Evolutionary conservation across 768 basidiomycete genomes (phyloP).

Genomic region (Crepidotus variabilis): DNA sequence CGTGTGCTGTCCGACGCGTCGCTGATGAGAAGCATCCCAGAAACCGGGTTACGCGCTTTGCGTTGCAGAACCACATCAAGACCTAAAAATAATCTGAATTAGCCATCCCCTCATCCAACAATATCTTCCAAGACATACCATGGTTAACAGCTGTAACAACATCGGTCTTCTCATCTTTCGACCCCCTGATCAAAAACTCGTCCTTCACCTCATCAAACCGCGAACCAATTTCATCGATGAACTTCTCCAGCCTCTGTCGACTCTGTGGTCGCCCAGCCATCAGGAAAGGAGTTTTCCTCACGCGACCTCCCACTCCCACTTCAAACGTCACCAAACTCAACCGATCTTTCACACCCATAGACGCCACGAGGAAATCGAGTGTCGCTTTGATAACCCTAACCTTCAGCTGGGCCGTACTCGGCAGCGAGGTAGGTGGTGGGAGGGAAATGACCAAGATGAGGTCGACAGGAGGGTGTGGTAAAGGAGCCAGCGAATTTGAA

Average conservation of each 20-base stretch:
- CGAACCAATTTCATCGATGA: conserved; percentile 68
- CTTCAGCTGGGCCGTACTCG: conserved; percentile 83
- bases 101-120: neutral
- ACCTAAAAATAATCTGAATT: conserved; percentile 36
- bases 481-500: conserved; percentile 76
- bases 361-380: conserved; percentile 80
- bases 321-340: conserved; percentile 92
- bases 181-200: conserved; percentile 63
- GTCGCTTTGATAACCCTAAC: conserved; percentile 84
- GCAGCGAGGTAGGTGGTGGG: conserved; percentile 66
- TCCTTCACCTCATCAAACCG: conserved; percentile 38
- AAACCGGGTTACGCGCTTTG: conserved; percentile 84
- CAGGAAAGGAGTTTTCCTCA: conserved; percentile 94
- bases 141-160: conserved; percentile 99
- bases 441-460: conserved; percentile 90
- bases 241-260: conserved; percentile 64
- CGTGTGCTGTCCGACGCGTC: conserved; percentile 91
- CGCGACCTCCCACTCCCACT: conserved; percentile 74
- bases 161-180: conserved; percentile 92
- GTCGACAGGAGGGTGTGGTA: conserved; percentile 86
- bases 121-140: conserved; percentile 39
- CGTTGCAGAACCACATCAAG: conserved; percentile 94
- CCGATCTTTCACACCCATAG: conserved; percentile 74
- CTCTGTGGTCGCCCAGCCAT: conserved; percentile 66
- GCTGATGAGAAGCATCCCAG: conserved; percentile 90